Base-by-base conservation (phyloP, 805 yeast species). In the Ogataea kodamae region DNA sequence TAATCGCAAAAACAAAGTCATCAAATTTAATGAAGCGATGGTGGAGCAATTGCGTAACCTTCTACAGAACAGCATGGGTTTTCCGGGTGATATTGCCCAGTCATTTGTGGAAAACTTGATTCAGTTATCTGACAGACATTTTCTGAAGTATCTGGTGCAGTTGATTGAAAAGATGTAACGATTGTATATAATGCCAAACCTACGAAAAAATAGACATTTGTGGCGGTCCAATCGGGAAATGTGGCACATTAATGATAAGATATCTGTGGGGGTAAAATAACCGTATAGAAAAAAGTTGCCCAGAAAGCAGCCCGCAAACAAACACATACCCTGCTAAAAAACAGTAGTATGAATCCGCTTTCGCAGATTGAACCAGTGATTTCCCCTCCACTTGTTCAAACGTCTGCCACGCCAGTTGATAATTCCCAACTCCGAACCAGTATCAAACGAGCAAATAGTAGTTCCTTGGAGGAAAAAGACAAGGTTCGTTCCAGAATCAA, bases 141-240 rank as follows among this genome's bases (percentile, higher is more conserved):
- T 87, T 62, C 79, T 76, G 55, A 83, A 80, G 62, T 84, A 74
- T 54, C 80, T 81, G 56, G 68, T 75, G 15, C 65, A 43, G 3
- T 26, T 59, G 52, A 13, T 71, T 59, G 56, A 59, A 59, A 44
- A 45, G 17, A 32, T 26, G 20, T 23, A 32, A 39, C 12, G 29
- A 17, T 28, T 34, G 29, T 37, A 29, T 24, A 35, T 34, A 24
- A 4, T 13, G n/a, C n/a, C n/a, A n/a, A n/a, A n/a, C n/a, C n/a
- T n/a, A n/a, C n/a, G n/a, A n/a, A n/a, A n/a, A n/a, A n/a, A n/a
- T 6, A 20, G 14, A 25, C 25, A 28, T 9, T 18, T 28, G 25
- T 33, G 27, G 26, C 33, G 21, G 21, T 18, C 22, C 19, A 13
- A 15, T 6, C 14, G 20, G 11, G 17, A 15, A 21, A 18, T 32